phyloP scores from a whole-genome alignment of 208 protist genomes.

The Crithidia brevicula region DNA sequence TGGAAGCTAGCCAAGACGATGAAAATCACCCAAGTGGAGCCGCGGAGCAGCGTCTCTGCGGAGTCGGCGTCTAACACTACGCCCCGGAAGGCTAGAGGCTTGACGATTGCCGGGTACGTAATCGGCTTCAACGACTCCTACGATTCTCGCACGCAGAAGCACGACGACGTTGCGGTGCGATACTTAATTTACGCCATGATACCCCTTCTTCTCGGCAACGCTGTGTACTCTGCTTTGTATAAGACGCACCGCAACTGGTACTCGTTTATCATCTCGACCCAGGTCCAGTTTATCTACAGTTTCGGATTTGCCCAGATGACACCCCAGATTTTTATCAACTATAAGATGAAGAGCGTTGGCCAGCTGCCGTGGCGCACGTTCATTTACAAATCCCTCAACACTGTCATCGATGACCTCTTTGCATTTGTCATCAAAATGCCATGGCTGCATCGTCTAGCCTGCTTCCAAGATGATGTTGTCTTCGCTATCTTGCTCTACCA shows the following conservation, averaged over 20 bases:
- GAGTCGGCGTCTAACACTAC: neutral
- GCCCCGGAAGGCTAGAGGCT: constrained; percentile 7
- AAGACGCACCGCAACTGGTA: constrained; percentile 95
- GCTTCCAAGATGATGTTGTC: constrained; percentile 98
- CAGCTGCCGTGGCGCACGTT: constrained; percentile 98
- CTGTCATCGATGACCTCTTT: constrained; percentile 99
- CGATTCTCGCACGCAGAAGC: constrained; percentile 78
- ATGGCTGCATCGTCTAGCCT: constrained; percentile 96
- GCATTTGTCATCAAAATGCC: constrained; percentile 99
- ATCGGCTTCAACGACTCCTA: constrained; percentile 71
- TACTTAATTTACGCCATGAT: constrained; percentile 94
- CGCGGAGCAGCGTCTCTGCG: neutral
- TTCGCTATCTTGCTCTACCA: constrained; percentile 98
- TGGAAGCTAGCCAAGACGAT: constrained; percentile 97
- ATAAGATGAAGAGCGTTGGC: constrained; percentile 98
- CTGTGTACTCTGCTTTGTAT: constrained; percentile 96
- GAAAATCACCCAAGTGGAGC: constrained; percentile 30
- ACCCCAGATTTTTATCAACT: constrained; percentile 99
- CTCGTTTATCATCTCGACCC: constrained; percentile 89
- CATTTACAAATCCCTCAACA: constrained; percentile 98
- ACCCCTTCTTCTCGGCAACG: constrained; percentile 93
- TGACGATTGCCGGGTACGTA: constrained; percentile 36
- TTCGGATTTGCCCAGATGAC: constrained; percentile 99
- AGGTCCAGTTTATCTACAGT: constrained; percentile 92
- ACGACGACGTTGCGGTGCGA: constrained; percentile 94